Base-by-base conservation (phyloP, 1,139 yeast species). In the Yamadazyma epiphylla region DNA sequence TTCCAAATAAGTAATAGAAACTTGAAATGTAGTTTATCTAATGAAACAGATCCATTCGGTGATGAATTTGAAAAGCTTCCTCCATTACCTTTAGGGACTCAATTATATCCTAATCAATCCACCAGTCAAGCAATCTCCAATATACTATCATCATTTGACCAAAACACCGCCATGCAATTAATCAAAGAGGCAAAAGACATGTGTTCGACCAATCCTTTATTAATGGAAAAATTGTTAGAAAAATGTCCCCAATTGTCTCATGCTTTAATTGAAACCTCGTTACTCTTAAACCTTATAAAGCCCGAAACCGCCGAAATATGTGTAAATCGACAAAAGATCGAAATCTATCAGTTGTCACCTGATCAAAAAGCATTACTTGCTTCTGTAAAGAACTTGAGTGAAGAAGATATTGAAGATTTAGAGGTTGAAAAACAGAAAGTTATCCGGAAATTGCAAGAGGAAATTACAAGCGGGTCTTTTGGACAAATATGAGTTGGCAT, bases 231-330 rank as follows among this genome's bases (percentile, higher is more conserved):
- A 17, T 59, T 88, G 26, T 64, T 89, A 19, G 74, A 72, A 24
- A 75, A 78, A 38, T 80, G 82, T 41, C 94, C 95, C 0, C 95
- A 86, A 46, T 60, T 89, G 31, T 65, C 86, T 2, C 87, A 82
- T 50, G 94, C 95, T 0, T 62, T 88, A 21, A 86, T 89, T 5
- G 96, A 89, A 49, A 70, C 83, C 1, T 60, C 86, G 33, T 58
- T 88, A 36, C 59, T 82, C 32, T 61, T 79, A 47, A 80, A 79
- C 20, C 55, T 75, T 6, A 69, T 79, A 7, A 73, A 68, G 30
- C 73, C 75, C n/a, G 75, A 71, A 9, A 70, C 74, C 13, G 68
- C 83, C 5, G 72, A 64, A 32, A 48, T 61, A 25, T 56, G 69
- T 13, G 50, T 67, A 25, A 67, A 64, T 38, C 51, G 61, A 23